Conservation (phyloP, 441 rosid species). For the Croton laevigatus region DNA sequence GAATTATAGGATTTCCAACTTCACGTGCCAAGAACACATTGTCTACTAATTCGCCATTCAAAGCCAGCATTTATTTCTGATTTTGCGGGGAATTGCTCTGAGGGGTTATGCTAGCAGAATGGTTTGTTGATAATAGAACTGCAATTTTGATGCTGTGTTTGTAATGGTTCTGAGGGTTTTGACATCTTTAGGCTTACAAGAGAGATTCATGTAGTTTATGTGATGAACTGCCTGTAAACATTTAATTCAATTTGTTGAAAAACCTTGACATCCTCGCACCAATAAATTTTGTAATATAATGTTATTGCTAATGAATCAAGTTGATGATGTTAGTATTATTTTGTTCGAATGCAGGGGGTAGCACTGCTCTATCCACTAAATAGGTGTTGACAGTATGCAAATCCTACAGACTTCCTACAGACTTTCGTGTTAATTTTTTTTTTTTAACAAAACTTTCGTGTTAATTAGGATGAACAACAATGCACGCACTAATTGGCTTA, state of each 20-base stretch:
- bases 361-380: no score
- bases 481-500: no score
- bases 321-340: not conserved
- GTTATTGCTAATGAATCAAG: not conserved
- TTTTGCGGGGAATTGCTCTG: not conserved
- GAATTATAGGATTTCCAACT: not conserved
- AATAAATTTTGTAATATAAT: not conserved
- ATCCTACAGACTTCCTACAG: no score
- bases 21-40: not conserved
- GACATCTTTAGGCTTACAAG: not conserved
- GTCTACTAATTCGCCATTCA: not conserved
- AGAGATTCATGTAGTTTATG: not conserved
- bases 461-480: no score
- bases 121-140: not conserved
- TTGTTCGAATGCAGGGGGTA: not conserved
- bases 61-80: not conserved
- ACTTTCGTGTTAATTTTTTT: no score
- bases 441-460: no score
- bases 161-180: not conserved
- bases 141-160: not conserved
- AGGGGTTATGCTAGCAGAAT: not conserved
- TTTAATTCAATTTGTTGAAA: not conserved
- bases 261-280: not conserved
- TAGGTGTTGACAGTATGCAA: no score
- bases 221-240: not conserved